Evolutionary conservation across 2,329 filamentous ascomycete species (phyloP), one percentile per base, ranked within the genome.

Genomic region (Ophiostoma sp.): DNA sequence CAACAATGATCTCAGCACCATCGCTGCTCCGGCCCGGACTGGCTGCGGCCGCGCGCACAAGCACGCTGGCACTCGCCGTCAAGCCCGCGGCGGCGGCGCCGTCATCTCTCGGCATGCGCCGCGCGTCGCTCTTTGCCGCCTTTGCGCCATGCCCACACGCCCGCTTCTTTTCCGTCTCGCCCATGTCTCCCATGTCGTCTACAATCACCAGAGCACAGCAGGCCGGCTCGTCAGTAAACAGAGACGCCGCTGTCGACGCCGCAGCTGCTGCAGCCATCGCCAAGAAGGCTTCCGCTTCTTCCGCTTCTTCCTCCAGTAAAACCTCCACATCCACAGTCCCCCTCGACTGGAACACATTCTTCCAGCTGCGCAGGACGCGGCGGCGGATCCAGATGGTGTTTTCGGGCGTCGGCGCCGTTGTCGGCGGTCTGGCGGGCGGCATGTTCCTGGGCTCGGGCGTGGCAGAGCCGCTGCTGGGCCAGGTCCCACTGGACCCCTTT

Each of bases 341-440:
- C n/a, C 86, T 94, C 60, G 87, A 93, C 81, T 98, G 94, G 94
- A 90, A 97, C 82, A 89, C 88, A 68, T 98, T 97, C 84, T 96
- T 98, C 84, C 87, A 88, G 78, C 89, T 98, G 72, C 93, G 94
- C 77, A 91, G 93, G 76, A 90, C 89, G 72, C 91, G 94, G 70
- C 90, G 94, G 72, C 88, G 91, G 76, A 91, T 94, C 82, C 93
- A 94, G 78, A 86, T 96, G 52, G 86, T 85, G 67, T 93, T 93
- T 74, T 94, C 91, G 66, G 83, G 93, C 68, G 78, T 87, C 44
- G 87, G 86, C 44, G 89, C 89, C 60, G 74, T 89, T 6, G 81
- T 83, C 15, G 87, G 87, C 71, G 90, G 91, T 0, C 82, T 84
- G 2, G 82, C 80, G 1, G 89, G 90, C 20, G 86, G 88, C 1